These are phyloP conservation scores for Skeletonema potamos DNA, from an alignment of 108 stramenopile species.

Conservation along the genomic window DNA sequence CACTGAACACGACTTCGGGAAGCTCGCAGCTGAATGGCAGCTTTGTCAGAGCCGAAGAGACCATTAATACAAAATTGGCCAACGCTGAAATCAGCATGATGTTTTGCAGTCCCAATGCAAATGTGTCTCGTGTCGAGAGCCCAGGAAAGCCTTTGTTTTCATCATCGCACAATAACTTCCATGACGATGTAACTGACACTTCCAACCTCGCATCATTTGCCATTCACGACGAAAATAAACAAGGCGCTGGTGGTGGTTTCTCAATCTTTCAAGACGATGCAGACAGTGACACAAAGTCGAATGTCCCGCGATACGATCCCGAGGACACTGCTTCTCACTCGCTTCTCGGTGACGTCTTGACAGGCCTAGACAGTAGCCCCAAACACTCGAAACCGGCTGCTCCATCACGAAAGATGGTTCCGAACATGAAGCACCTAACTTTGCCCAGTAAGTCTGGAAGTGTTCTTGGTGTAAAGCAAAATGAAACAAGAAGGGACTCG, in stretches of 20 bases:
- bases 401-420: not conserved
- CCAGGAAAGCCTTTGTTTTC: conserved; percentile 16
- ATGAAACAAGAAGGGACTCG: not conserved
- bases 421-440: not conserved
- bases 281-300: conserved; percentile 49
- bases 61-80: conserved; percentile 83
- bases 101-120: conserved; percentile 77
- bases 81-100: conserved; percentile 84
- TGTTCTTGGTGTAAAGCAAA: not conserved
- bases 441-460: not conserved
- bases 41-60: conserved; percentile 61
- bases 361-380: not conserved
- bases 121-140: conserved; percentile 19
- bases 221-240: conserved; percentile 4
- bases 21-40: conserved; percentile 71
- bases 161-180: not conserved
- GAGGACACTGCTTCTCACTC: conserved; percentile 12
- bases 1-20: conserved; percentile 55
- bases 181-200: not conserved
- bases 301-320: not conserved
- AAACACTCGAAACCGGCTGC: not conserved
- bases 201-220: conserved; percentile 5
- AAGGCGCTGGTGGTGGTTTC: not conserved
- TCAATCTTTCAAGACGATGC: conserved; percentile 17
- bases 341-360: not conserved